These are phyloP conservation scores for Clonostachys rhizophaga DNA, from an alignment of 2,329 filamentous ascomycete species.

Conservation along the genomic window DNA sequence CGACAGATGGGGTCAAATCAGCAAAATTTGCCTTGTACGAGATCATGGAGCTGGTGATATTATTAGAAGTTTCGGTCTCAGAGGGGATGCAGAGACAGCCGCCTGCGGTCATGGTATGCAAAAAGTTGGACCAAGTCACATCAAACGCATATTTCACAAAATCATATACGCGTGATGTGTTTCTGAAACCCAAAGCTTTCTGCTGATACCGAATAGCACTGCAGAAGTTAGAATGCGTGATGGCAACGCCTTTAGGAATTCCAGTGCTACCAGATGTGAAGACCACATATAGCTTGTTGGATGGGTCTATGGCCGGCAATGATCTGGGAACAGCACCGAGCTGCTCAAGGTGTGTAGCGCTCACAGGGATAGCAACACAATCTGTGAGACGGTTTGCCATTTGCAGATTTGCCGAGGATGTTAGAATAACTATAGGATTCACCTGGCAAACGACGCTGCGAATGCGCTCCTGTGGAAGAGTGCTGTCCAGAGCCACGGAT, in stretches of 20 bases:
- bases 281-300: constrained; percentile 7
- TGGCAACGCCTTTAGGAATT: constrained; percentile 12
- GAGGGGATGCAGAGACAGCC: constrained; percentile 49
- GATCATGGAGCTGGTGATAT: constrained; percentile 35
- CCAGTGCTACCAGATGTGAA: constrained; percentile 19
- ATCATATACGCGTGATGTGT: constrained; percentile 8
- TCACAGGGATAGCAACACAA: not conserved
- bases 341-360: not conserved
- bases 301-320: not conserved
- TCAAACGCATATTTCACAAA: constrained; percentile 14
- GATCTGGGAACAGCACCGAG: too few species aligned
- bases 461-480: constrained; percentile 12
- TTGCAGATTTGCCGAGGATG: not conserved
- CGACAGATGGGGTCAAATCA: constrained; percentile 38
- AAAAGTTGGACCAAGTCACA: constrained; percentile 5
- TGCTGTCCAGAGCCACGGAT: constrained; percentile 9
- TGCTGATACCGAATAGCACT: constrained; percentile 4
- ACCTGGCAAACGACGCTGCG: not conserved
- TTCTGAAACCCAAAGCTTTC: not conserved
- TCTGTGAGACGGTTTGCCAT: too few species aligned
- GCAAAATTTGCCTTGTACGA: constrained; percentile 20
- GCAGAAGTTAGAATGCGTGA: constrained; percentile 7
- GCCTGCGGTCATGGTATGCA: constrained; percentile 16
- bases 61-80: constrained; percentile 43
- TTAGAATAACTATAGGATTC: constrained; percentile 1